phyloP scores from a whole-genome alignment of 805 yeast species.

The Yarrowia bubula region DNA sequence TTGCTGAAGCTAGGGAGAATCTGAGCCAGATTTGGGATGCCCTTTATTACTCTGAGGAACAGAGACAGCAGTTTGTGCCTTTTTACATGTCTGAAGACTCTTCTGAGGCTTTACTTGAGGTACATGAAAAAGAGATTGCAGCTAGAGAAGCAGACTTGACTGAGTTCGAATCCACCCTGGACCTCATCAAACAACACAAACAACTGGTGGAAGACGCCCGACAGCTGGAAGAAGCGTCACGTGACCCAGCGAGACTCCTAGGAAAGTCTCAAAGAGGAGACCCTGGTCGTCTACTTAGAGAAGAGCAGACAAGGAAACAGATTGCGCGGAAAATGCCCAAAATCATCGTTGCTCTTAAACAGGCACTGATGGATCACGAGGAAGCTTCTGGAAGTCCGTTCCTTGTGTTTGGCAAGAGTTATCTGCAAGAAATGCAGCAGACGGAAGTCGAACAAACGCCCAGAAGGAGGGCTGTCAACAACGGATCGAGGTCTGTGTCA shows the following conservation, averaged over 20 bases:
- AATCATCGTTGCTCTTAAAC: conserved; percentile 52
- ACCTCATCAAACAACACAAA: conserved; percentile 54
- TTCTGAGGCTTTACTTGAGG: conserved; percentile 59
- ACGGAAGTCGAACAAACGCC: neutral
- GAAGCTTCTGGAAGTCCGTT: conserved; percentile 35
- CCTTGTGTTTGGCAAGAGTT: conserved; percentile 46
- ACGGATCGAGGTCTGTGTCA: neutral
- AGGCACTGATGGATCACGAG: conserved; percentile 51
- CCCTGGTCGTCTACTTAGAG: conserved; percentile 73
- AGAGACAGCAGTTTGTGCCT: conserved; percentile 50
- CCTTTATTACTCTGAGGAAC: conserved; percentile 56
- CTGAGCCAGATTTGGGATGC: conserved; percentile 62
- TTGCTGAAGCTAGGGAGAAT: conserved; percentile 56
- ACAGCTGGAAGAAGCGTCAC: conserved; percentile 64
- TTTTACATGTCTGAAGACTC: conserved; percentile 44
- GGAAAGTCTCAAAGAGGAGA: conserved; percentile 47
- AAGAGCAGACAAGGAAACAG: conserved; percentile 71
- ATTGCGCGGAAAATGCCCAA: conserved; percentile 68
- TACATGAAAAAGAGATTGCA: conserved; percentile 63
- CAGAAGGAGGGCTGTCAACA: neutral
- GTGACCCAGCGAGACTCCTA: conserved; percentile 75
- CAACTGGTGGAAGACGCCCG: conserved; percentile 58
- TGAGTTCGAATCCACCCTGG: conserved; percentile 54
- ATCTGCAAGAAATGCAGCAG: neutral
- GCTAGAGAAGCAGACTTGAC: conserved; percentile 51